A percentile compares a stretch with the other conserved stretches of the same genome.
Evolutionary conservation across 1,284 basidiomycete species (phyloP).

Genomic region (Cryptococcus jaspeensis): DNA sequence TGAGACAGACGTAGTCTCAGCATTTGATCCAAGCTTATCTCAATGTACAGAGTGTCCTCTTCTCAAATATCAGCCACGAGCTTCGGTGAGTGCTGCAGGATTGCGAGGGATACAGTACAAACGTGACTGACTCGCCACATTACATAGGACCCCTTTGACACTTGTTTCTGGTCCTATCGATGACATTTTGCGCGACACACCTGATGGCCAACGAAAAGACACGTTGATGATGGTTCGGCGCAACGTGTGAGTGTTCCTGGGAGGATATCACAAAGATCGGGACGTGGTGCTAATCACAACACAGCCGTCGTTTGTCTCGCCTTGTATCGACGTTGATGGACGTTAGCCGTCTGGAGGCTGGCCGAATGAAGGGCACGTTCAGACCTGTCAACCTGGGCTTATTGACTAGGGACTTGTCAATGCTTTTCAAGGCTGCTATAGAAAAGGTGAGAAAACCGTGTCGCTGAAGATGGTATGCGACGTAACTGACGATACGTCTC

Average conservation of each 20-base stretch:
- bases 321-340: slow-evolving; percentile 50
- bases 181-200: slow-evolving; percentile 35
- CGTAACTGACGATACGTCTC: not conserved
- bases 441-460: slow-evolving; percentile 17
- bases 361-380: slow-evolving; percentile 46
- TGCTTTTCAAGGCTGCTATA: slow-evolving; percentile 47
- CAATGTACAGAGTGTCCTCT: slow-evolving; percentile 28
- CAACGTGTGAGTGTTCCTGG: slow-evolving; percentile 30
- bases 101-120: no score
- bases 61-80: slow-evolving; percentile 51
- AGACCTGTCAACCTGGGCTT: slow-evolving; percentile 46
- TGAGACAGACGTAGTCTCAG: slow-evolving; percentile 13
- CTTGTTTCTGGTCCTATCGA: slow-evolving; percentile 49
- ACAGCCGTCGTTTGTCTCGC: slow-evolving; percentile 35
- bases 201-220: slow-evolving; percentile 37
- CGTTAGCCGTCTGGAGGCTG: slow-evolving; percentile 46
- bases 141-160: slow-evolving; percentile 46
- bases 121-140: not conserved
- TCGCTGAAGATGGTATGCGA: not conserved
- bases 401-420: slow-evolving; percentile 50
- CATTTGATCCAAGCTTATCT: not conserved
- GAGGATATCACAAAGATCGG: not conserved
- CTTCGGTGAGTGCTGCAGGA: slow-evolving; percentile 23
- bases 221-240: slow-evolving; percentile 43
- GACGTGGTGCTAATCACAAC: not conserved